Evolutionary conservation across 75 land plant species (phyloP).

Genomic region (Pinus taeda): DNA sequence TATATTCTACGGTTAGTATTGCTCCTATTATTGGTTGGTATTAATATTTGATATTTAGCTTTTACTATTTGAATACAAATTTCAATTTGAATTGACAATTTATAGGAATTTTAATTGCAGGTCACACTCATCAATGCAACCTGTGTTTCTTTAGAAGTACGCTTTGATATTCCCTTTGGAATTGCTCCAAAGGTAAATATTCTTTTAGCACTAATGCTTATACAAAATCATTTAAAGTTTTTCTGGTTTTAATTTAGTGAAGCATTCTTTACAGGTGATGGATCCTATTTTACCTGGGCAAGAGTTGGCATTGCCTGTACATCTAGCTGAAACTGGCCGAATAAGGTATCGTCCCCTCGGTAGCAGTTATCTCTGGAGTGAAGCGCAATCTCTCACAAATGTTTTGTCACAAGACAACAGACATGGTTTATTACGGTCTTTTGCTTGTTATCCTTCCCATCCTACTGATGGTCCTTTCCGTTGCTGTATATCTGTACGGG

Average conservation of each 20-base stretch:
- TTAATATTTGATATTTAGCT: constrained; percentile 1
- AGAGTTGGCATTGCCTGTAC: constrained; percentile 92
- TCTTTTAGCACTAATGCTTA: background rate
- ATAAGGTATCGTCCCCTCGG: constrained; percentile 91
- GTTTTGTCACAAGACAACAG: constrained; percentile 53
- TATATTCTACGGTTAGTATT: constrained; percentile 83
- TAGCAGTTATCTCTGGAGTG: constrained; percentile 82
- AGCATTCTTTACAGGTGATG: constrained; percentile 55
- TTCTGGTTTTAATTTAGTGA: background rate
- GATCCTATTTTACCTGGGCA: constrained; percentile 88
- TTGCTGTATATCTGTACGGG: constrained; percentile 72
- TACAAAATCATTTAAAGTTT: background rate
- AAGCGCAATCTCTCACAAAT: constrained; percentile 67
- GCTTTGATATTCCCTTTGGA: constrained; percentile 97
- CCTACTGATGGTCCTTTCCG: constrained; percentile 83
- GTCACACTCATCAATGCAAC: constrained; percentile 79
- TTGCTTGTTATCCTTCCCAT: constrained; percentile 86
- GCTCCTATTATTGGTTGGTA: background rate
- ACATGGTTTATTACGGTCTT: constrained; percentile 50
- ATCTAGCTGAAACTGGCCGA: constrained; percentile 86
- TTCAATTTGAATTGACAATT: background rate
- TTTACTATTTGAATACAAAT: background rate
- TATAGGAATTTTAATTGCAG: constrained; percentile 28
- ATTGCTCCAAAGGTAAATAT: constrained; percentile 78
- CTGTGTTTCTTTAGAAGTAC: constrained; percentile 79